Evolutionary conservation across 75 land plant species (phyloP).

Genomic region (Pinus taeda): DNA sequence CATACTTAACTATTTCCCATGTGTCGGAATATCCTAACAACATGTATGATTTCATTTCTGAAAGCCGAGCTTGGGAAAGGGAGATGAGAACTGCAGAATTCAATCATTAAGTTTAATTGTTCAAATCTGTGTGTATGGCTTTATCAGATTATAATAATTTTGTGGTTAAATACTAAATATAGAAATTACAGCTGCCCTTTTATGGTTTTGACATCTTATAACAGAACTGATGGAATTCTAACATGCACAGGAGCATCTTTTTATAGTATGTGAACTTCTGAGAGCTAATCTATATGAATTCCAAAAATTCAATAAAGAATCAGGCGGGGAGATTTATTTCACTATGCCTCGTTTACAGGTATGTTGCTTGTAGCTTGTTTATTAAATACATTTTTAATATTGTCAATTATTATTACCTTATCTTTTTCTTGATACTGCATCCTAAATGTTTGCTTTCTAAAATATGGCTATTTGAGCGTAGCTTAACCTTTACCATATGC

Average conservation of each 20-base stretch:
- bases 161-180: not conserved
- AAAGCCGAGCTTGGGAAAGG: too few relatives aligned
- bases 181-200: not conserved
- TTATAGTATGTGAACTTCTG: conserved; percentile 94
- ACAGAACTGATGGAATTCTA: not conserved
- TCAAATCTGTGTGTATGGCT: not conserved
- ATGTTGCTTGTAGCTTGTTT: not conserved
- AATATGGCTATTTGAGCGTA: not conserved
- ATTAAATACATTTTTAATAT: not conserved
- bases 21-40: too few relatives aligned
- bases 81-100: too few relatives aligned
- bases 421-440: not conserved
- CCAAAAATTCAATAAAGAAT: conserved; percentile 70
- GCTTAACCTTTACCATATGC: not conserved
- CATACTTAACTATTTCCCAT: too few relatives aligned
- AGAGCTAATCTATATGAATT: conserved; percentile 98
- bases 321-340: conserved; percentile 52
- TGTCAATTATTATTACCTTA: not conserved
- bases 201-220: not conserved
- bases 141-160: not conserved
- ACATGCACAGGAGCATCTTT: conserved; percentile 86
- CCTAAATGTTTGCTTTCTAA: conserved; percentile 6
- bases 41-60: too few relatives aligned
- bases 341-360: conserved; percentile 58
- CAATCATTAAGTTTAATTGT: too few relatives aligned